Evolutionary conservation across 768 basidiomycete species (phyloP), one percentile per base, ranked within the genome.

Genomic region (Lactarius sp.): DNA sequence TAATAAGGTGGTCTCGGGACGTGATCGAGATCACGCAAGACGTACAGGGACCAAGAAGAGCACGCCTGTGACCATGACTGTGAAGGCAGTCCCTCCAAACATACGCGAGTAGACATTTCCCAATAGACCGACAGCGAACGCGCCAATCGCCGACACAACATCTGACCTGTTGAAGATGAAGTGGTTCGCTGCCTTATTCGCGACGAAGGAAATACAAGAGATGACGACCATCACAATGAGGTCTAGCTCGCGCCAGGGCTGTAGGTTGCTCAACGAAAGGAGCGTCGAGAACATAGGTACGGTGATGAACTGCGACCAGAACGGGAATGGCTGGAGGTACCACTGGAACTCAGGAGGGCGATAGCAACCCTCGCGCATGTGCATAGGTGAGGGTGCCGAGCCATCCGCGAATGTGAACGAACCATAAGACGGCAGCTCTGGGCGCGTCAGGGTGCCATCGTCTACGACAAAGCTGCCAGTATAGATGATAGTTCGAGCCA

Each of bases 41-140:
- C 87, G 73, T 72, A 92, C 91, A 13, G 92, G 92, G 31, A 94
- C 90, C 64, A 94, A 77, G 74, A 94, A 92, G 66, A 92, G 73
- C 6, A 94, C 90, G 44, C 91, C 92, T 31, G 92, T 89, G 46
- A 93, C 90, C 92, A 94, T 94, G 2, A 86, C 86, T 10, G 91
- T 92, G 74, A 94, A 94, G 20, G 92, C 92, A 4, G 91, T 93
- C 8, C 91, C 92, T 8, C 87, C 83, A 81, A 90, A 86, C 71
- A 83, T 84, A 52, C 91, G 80, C 46, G 91, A 92, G 73, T 92
- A 92, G 1, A 88, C 73, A 69, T 92, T 92, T 3, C 90, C 91
- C 20, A 92, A 75, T 34, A 92, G 66, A 22, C 90, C 90, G 20
- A 90, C 85, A 1, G 86, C 88, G 67, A 92, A 92, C 18, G 91